Conservation (phyloP, 2,329 filamentous ascomycete genomes). For the Alternaria gansuensis region DNA sequence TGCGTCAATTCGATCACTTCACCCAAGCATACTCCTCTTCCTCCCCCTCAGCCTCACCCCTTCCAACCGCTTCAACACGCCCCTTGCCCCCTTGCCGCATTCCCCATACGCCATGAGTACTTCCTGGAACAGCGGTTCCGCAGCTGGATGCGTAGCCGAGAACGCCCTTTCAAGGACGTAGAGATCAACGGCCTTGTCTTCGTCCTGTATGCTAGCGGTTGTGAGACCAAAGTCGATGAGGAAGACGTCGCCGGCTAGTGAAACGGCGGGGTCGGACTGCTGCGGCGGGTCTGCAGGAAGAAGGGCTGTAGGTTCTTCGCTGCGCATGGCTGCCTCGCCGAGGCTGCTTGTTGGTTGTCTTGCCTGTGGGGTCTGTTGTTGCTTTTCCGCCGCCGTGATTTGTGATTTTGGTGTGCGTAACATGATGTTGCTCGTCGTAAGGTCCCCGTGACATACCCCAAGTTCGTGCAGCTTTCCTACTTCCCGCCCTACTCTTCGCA, state of each 20-base stretch:
- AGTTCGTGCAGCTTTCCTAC: constrained; percentile 80
- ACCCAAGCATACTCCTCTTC: constrained; percentile 97
- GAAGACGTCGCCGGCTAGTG: constrained; percentile 76
- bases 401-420: constrained; percentile 52
- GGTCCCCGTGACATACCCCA: constrained; percentile 92
- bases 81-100: constrained; percentile 75
- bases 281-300: constrained; percentile 5
- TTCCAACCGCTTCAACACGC: constrained; percentile 82
- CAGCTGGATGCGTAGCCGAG: constrained; percentile 89
- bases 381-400: neutral
- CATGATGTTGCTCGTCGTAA: constrained; percentile 98
- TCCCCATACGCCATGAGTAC: constrained; percentile 77
- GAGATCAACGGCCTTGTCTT: constrained; percentile 93
- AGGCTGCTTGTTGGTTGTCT: constrained; percentile 33
- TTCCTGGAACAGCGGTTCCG: constrained; percentile 77
- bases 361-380: constrained; percentile 13
- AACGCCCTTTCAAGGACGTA: constrained; percentile 97
- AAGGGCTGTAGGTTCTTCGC: constrained; percentile 20
- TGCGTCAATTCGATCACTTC: neutral
- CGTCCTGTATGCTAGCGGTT: constrained; percentile 79
- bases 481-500: constrained; percentile 74
- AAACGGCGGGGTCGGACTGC: constrained; percentile 20
- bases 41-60: constrained; percentile 92
- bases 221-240: constrained; percentile 96
- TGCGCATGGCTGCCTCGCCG: constrained; percentile 37